Percentiles rank a stretch among this genome's conserved stretches.
These are phyloP conservation scores for Gastrodia elata DNA, from an alignment of 106 monocot species.

Conservation along the genomic window DNA sequence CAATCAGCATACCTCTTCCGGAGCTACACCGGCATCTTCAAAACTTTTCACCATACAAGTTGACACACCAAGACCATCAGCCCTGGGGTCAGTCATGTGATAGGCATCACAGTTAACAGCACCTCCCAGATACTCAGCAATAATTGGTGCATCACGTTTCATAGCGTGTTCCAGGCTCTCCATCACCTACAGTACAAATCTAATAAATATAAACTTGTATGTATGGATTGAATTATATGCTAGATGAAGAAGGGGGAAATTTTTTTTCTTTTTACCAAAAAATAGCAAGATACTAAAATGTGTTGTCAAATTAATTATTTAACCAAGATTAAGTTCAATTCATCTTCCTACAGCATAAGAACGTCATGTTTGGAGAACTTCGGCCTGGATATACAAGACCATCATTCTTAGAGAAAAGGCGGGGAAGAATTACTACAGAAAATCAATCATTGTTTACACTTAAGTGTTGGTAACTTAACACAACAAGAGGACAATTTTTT, in stretches of 20 bases:
- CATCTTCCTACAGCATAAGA: not conserved
- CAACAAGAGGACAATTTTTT: too few relatives aligned
- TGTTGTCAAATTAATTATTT: not conserved
- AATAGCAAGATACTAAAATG: not conserved
- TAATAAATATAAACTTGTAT: not conserved
- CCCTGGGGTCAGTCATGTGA: slow-evolving; percentile 97
- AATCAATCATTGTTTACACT: too few relatives aligned
- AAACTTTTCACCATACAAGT: slow-evolving; percentile 79
- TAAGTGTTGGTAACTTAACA: too few relatives aligned
- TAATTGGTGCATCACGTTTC: slow-evolving; percentile 89
- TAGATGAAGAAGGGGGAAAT: not conserved
- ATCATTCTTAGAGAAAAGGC: too few relatives aligned
- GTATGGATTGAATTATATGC: not conserved
- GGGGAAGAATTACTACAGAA: too few relatives aligned
- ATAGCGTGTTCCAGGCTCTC: slow-evolving; percentile 95
- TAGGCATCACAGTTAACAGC: slow-evolving; percentile 99
- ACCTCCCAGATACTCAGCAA: slow-evolving; percentile 95
- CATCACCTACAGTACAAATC: slow-evolving; percentile 46
- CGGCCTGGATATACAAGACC: too few relatives aligned
- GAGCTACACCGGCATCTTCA: slow-evolving; percentile 86
- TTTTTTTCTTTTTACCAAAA: not conserved
- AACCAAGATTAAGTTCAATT: not conserved
- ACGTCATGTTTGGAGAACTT: not conserved
- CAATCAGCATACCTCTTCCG: slow-evolving; percentile 63
- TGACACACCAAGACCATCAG: slow-evolving; percentile 95